Evolutionary conservation across 306 rosid genomes (phyloP).

Genomic region (Sechiopsis laciniata): DNA sequence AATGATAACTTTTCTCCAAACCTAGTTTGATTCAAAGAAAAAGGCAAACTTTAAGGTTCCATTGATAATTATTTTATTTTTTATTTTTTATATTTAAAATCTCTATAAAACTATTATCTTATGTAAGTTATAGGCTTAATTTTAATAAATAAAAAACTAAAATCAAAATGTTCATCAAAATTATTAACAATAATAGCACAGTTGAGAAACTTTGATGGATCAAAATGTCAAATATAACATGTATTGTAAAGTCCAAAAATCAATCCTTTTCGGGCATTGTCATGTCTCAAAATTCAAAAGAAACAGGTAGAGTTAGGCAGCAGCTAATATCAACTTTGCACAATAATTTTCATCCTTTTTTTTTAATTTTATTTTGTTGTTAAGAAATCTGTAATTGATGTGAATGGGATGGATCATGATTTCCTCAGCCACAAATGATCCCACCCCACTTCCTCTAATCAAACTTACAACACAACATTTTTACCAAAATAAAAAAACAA

Average conservation of each 20-base stretch:
- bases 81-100: too few relatives aligned
- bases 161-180: too few relatives aligned
- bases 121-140: too few relatives aligned
- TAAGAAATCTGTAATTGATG: constrained; percentile 14
- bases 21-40: too few relatives aligned
- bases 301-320: background rate
- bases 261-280: background rate
- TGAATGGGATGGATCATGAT: constrained; percentile 16
- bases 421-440: background rate
- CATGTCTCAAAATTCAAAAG: constrained; percentile 17
- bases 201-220: too few relatives aligned
- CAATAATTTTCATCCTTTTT: constrained; percentile 1
- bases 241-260: background rate
- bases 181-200: too few relatives aligned
- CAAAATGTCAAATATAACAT: background rate
- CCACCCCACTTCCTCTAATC: constrained; percentile 16
- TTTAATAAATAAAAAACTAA: too few relatives aligned
- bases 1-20: too few relatives aligned
- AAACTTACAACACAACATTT: constrained; percentile 16
- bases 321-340: background rate
- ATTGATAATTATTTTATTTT: too few relatives aligned
- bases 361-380: background rate
- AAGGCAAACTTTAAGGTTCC: too few relatives aligned
- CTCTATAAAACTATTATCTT: too few relatives aligned
- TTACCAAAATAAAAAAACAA: background rate